A percentile compares a stretch with the other conserved stretches of the same genome.
Evolutionary conservation across 768 basidiomycete species (phyloP).

Genomic region (Hypsizygus marmoreus): DNA sequence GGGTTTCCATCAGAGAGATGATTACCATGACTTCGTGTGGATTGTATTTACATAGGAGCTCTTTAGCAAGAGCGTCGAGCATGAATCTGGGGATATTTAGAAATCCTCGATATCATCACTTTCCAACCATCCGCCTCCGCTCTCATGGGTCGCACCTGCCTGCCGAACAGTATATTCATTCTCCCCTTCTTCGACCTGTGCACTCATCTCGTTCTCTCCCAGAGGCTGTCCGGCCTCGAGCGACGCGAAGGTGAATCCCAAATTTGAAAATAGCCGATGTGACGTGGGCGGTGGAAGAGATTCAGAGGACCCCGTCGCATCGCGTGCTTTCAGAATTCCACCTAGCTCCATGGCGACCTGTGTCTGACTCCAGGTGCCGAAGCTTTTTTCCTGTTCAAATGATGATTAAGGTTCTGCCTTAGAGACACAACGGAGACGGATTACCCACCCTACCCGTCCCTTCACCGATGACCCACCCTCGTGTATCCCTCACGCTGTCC

Average conservation of each 20-base stretch:
- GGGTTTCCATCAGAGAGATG: too few relatives aligned
- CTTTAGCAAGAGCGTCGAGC: too few relatives aligned
- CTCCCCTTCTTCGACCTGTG: conserved; percentile 15
- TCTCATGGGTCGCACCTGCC: conserved; percentile 27
- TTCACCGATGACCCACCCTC: conserved; percentile 55
- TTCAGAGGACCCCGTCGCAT: conserved; percentile 20
- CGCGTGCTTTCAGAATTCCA: conserved; percentile 54
- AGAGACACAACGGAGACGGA: neutral
- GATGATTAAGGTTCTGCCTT: conserved; percentile 21
- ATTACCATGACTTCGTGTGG: neutral
- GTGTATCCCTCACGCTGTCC: conserved; percentile 57
- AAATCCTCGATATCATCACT: conserved; percentile 62
- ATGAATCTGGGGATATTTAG: too few relatives aligned
- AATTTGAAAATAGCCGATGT: conserved; percentile 53
- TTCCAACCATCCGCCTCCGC: conserved; percentile 56
- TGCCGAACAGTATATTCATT: conserved; percentile 29
- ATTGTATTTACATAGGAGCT: neutral
- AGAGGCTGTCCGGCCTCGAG: conserved; percentile 32
- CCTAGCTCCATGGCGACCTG: conserved; percentile 62
- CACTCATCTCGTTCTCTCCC: conserved; percentile 33
- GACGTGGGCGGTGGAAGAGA: conserved; percentile 27
- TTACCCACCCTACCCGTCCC: conserved; percentile 14
- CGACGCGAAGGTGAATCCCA: conserved; percentile 45
- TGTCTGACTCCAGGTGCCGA: conserved; percentile 50
- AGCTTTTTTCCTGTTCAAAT: conserved; percentile 15